Evolutionary conservation across 495 filamentous ascomycete genomes (phyloP).

Genomic region (Hypoxylon lienhwacheense): DNA sequence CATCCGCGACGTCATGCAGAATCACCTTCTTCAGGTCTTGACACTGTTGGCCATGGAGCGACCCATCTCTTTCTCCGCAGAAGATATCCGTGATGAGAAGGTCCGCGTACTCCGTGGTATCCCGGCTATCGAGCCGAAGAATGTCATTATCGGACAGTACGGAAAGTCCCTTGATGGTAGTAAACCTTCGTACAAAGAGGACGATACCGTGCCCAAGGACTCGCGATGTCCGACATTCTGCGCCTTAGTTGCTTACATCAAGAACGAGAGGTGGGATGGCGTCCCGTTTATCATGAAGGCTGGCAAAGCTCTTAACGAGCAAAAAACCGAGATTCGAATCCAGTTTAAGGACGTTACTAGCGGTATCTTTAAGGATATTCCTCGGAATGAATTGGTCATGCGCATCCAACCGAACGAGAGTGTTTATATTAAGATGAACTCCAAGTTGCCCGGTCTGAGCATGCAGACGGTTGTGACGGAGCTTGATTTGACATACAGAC

Average conservation of each 20-base stretch:
- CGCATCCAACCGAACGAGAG: constrained; percentile 99
- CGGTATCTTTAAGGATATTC: constrained; percentile 99
- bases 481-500: constrained; percentile 96
- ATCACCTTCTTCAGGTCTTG: constrained; percentile 93
- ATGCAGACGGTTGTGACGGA: constrained; percentile 99
- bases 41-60: constrained; percentile 98
- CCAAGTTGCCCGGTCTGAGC: constrained; percentile 94
- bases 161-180: constrained; percentile 93
- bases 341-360: constrained; percentile 99
- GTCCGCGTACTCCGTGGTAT: constrained; percentile 93
- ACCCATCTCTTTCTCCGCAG: constrained; percentile 95
- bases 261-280: constrained; percentile 99
- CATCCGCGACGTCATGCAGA: constrained; percentile 98
- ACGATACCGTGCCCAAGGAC: constrained; percentile 96
- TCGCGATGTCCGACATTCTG: constrained; percentile 98
- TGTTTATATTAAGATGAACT: constrained; percentile 99
- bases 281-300: constrained; percentile 99
- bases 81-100: constrained; percentile 99
- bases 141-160: constrained; percentile 99
- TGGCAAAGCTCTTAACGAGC: constrained; percentile 98
- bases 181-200: constrained; percentile 98
- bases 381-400: constrained; percentile 98
- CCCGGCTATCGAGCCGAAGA: constrained; percentile 96
- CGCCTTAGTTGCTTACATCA: constrained; percentile 94
- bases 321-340: constrained; percentile 99